Conservation (phyloP, 352 stramenopile genomes). For the Pythium guiyangense region DNA sequence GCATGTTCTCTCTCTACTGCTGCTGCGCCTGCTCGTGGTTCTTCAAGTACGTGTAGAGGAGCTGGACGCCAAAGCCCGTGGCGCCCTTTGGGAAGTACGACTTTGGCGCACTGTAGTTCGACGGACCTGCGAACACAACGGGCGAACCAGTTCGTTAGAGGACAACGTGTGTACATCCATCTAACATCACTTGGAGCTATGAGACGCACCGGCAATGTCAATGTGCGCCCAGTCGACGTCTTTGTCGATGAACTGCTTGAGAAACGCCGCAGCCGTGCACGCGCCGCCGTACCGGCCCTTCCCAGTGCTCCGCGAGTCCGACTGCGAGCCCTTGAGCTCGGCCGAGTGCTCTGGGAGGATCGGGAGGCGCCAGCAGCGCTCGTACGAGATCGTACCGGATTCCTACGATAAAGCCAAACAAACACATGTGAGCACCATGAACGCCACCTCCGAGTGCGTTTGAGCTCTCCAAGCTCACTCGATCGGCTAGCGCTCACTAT, state of each 20-base stretch:
- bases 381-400: slow-evolving; percentile 53
- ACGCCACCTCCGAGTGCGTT: too few species aligned
- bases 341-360: slow-evolving; percentile 83
- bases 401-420: slow-evolving; percentile 19
- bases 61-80: slow-evolving; percentile 85
- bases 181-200: background rate
- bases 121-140: slow-evolving; percentile 24
- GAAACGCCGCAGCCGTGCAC: slow-evolving; percentile 81
- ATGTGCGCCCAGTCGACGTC: slow-evolving; percentile 87
- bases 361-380: slow-evolving; percentile 88
- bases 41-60: slow-evolving; percentile 85
- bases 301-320: slow-evolving; percentile 76
- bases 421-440: background rate
- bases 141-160: slow-evolving; percentile 1
- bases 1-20: background rate
- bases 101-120: slow-evolving; percentile 75
- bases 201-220: slow-evolving; percentile 71
- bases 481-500: background rate
- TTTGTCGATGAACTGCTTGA: slow-evolving; percentile 87
- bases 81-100: slow-evolving; percentile 84
- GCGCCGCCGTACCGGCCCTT: slow-evolving; percentile 78
- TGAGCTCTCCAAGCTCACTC: background rate
- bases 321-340: slow-evolving; percentile 76
- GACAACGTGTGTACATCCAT: background rate
- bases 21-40: slow-evolving; percentile 41